Evolutionary conservation across 306 rosid species (phyloP).

Genomic region (Prunus fruticosa): DNA sequence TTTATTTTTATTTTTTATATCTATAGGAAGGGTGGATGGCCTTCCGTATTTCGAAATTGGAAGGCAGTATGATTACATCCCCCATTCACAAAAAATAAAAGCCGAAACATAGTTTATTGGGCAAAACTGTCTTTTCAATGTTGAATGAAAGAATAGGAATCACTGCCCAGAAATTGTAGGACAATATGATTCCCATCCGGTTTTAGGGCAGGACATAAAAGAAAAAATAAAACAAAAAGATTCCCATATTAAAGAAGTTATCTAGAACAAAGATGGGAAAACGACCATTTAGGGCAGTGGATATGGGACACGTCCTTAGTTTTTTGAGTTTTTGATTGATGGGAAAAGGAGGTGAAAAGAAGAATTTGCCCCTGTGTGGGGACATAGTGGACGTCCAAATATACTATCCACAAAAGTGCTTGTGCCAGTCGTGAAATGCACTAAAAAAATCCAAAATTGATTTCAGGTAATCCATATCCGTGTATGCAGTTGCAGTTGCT

Average conservation of each 20-base stretch:
- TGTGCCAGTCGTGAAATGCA: no score
- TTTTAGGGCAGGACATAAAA: background rate
- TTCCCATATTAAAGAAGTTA: background rate
- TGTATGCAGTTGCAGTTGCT: background rate
- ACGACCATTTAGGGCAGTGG: slow-evolving; percentile 34
- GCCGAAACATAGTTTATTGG: slow-evolving; percentile 13
- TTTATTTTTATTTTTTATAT: background rate
- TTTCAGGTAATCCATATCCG: background rate
- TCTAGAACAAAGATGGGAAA: slow-evolving; percentile 14
- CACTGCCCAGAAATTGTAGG: slow-evolving; percentile 14
- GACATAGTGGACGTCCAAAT: no score
- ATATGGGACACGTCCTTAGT: slow-evolving; percentile 27
- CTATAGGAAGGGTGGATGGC: background rate
- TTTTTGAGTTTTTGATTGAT: slow-evolving; percentile 16
- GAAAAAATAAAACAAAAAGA: background rate
- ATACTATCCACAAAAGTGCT: no score
- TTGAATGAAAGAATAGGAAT: background rate
- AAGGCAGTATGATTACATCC: slow-evolving; percentile 23
- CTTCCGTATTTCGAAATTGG: background rate
- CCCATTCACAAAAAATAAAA: background rate
- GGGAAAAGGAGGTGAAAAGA: slow-evolving; percentile 23
- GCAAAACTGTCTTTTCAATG: slow-evolving; percentile 20
- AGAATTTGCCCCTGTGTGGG: slow-evolving; percentile 21
- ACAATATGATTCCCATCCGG: slow-evolving; percentile 14
- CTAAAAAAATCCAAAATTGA: background rate